Conservation (phyloP, 2,329 filamentous ascomycete species). For the Xylaria sp. region DNA sequence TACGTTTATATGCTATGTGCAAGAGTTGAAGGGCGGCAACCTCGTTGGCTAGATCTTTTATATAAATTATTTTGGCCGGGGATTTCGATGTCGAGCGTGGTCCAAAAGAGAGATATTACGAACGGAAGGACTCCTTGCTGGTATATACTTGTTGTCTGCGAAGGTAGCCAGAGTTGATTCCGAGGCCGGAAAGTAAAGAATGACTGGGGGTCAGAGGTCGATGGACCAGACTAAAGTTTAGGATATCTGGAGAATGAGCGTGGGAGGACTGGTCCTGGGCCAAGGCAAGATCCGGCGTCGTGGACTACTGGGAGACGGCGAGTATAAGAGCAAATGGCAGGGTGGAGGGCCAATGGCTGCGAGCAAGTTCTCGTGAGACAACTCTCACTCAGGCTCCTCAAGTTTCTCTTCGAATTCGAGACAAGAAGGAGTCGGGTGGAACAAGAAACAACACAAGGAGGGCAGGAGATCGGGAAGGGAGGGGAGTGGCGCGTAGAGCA, state of each 20-base stretch:
- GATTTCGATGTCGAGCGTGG: constrained; percentile 28
- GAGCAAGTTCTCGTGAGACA: constrained; percentile 49
- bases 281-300: constrained; percentile 33
- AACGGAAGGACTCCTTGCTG: constrained; percentile 23
- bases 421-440: constrained; percentile 51
- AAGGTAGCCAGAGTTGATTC: constrained; percentile 29
- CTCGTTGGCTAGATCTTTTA: constrained; percentile 24
- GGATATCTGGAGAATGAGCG: constrained; percentile 46
- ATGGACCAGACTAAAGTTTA: constrained; percentile 40
- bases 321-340: constrained; percentile 47
- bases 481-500: constrained; percentile 50
- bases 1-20: constrained; percentile 40
- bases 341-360: constrained; percentile 40
- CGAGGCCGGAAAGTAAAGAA: constrained; percentile 45
- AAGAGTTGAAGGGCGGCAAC: constrained; percentile 19
- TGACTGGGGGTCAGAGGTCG: constrained; percentile 50
- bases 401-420: constrained; percentile 49
- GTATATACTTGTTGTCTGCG: constrained; percentile 41
- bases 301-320: constrained; percentile 39
- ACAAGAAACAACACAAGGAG: constrained; percentile 51
- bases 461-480: constrained; percentile 50
- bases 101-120: constrained; percentile 34
- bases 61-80: constrained; percentile 35
- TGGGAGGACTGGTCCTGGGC: constrained; percentile 45
- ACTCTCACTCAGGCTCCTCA: constrained; percentile 48